These are phyloP conservation scores for Beauveria pseudobassiana DNA, from an alignment of 2,329 filamentous ascomycete genomes.

Conservation along the genomic window DNA sequence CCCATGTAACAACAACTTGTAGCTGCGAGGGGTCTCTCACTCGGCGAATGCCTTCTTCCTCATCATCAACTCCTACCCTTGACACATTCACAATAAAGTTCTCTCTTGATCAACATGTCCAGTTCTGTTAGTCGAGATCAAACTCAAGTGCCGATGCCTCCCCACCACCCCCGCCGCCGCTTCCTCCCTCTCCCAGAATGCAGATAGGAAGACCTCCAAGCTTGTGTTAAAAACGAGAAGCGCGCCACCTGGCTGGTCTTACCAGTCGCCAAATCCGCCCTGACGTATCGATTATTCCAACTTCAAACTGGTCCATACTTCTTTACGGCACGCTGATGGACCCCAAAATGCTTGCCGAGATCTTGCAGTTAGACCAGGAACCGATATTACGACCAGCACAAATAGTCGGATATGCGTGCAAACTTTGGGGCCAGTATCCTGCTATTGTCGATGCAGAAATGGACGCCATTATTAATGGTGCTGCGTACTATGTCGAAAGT, in stretches of 20 bases:
- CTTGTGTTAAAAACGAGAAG: background rate
- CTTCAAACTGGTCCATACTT: background rate
- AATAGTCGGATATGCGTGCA: background rate
- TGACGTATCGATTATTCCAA: background rate
- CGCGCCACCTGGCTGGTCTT: background rate
- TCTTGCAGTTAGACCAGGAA: background rate
- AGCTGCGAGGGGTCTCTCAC: too few relatives aligned
- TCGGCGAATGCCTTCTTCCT: too few relatives aligned
- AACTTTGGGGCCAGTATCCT: background rate
- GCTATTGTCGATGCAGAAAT: background rate
- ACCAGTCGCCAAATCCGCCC: background rate
- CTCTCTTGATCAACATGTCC: background rate
- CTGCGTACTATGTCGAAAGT: background rate
- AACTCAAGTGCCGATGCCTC: background rate
- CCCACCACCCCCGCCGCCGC: background rate
- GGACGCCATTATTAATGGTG: background rate
- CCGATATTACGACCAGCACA: background rate
- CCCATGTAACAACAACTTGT: too few relatives aligned
- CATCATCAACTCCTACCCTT: too few relatives aligned
- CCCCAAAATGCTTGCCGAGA: background rate
- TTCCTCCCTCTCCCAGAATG: background rate
- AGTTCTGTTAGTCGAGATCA: background rate
- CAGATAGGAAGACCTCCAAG: background rate
- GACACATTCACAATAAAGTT: too few relatives aligned
- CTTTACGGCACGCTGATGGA: constrained; percentile 1